phyloP scores from a whole-genome alignment of 192 early-diverging fungal species.

The Rhizoclosmatium globosum region DNA sequence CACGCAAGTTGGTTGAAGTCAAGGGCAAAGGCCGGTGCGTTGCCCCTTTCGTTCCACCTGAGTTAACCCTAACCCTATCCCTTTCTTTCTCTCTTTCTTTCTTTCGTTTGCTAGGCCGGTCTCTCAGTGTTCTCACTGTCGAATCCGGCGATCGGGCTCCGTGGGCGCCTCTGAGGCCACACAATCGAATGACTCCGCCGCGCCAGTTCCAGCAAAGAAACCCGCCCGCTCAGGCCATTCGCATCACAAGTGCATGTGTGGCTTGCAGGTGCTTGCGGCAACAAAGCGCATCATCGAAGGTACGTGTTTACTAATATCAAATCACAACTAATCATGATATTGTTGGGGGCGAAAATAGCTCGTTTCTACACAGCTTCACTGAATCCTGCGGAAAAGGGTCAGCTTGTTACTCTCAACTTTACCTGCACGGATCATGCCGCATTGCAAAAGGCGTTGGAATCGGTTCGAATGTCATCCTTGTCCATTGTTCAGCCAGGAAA shows the following conservation, averaged over 20 bases:
- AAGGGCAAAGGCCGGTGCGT: constrained; percentile 28
- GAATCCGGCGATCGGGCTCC: constrained; percentile 10
- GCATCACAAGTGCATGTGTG: constrained; percentile 30
- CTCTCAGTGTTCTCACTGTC: constrained; percentile 16
- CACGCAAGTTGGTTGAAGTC: constrained; percentile 5
- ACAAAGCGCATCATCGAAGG: constrained; percentile 16
- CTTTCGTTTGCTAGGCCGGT: neutral
- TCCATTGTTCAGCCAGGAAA: neutral
- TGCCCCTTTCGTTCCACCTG: neutral
- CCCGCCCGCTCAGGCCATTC: constrained; percentile 7
- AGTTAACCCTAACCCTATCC: neutral
- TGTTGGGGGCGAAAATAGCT: neutral
- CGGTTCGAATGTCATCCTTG: neutral
- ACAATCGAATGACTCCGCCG: neutral
- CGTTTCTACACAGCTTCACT: neutral
- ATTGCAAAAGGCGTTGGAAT: neutral
- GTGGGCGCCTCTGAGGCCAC: neutral
- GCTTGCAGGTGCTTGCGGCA: constrained; percentile 5
- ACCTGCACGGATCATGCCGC: constrained; percentile 2
- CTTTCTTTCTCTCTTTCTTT: no score
- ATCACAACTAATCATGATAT: neutral
- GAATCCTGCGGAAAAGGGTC: neutral
- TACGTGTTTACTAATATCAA: neutral
- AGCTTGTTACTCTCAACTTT: constrained; percentile 3
- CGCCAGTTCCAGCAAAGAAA: neutral